Base-by-base conservation (phyloP, 257 asterid genomes). In the Capsicum baccatum region DNA sequence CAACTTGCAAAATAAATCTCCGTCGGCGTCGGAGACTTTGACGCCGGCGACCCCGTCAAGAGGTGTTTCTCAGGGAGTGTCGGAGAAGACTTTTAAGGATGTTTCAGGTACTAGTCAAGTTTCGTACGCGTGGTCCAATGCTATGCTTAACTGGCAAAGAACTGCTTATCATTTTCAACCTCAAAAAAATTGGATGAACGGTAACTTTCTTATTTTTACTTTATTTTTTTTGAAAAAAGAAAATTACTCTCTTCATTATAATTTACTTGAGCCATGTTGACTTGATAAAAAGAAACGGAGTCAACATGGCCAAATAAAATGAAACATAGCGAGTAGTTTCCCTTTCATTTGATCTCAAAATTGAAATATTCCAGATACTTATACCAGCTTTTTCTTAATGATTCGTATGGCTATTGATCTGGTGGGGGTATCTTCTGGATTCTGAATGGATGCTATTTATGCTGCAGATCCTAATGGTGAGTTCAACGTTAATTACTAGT, bases 381-480 rank as follows among this genome's bases (percentile, higher is more conserved):
- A 86, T 80, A 48, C 76, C 9, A 54, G 6, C 12, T 64, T 84
- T 57, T 83, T 83, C 6, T 26, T 79, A 83, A 44, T 55, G 26
- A 57, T 56, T 57, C 57, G 54, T 59, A 73, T 85, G 87, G 89
- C 81, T 84, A 70, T 66, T 80, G 59, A 83, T 69, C 54, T 85
- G 14, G 39, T 5, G 85, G 79, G 84, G 84, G 78, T 42, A 82
- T 78, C 63, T 81, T 78, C 87, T 83, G 89, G 86, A 57, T 84
- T 78, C 64, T 74, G 78, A 81, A 19, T 52, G 60, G 76, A 48
- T 81, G 71, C 9, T 83, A 86, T 39, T 3, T 39, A 39, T 87
- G 86, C 90, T 59, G 39, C 91, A 95, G 98, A 95, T 93, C 98
- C 98, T 83, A 78, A 95, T 86, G 98, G 98, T 95, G 85, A 81